Conservation (phyloP, 768 basidiomycete species). For the Chalciporus piperatus region DNA sequence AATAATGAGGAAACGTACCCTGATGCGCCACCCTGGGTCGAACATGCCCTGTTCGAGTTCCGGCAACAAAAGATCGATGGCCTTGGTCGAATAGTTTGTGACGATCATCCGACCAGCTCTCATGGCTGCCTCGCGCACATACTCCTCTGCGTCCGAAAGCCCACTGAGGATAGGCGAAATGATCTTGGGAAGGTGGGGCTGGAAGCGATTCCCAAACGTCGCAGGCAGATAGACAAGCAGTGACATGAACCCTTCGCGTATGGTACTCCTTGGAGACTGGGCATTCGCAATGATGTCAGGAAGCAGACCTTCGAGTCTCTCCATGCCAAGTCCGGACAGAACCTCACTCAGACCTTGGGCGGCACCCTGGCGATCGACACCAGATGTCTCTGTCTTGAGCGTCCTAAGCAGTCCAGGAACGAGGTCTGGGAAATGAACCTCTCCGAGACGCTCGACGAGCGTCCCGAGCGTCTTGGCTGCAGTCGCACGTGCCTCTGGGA, state of each 20-base stretch:
- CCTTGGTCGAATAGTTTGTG: constrained; percentile 86
- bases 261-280: constrained; percentile 83
- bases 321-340: constrained; percentile 95
- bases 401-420: constrained; percentile 86
- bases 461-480: constrained; percentile 96
- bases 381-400: constrained; percentile 88
- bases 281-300: constrained; percentile 94
- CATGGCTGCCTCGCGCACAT: constrained; percentile 97
- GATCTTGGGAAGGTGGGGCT: constrained; percentile 93
- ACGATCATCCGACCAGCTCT: constrained; percentile 98
- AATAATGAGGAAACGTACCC: constrained; percentile 48
- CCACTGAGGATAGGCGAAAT: constrained; percentile 90
- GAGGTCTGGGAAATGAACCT: constrained; percentile 91
- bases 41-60: constrained; percentile 96
- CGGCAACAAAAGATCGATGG: constrained; percentile 90
- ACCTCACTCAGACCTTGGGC: constrained; percentile 97
- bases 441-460: constrained; percentile 94
- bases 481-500: constrained; percentile 95
- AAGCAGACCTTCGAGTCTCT: constrained; percentile 87
- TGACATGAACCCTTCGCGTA: constrained; percentile 98
- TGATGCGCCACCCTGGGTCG: constrained; percentile 91
- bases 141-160: constrained; percentile 90
- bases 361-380: constrained; percentile 96
- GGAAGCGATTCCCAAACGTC: constrained; percentile 95
- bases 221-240: constrained; percentile 92